Percentiles rank a stretch among this genome's conserved stretches.
Evolutionary conservation across 495 filamentous ascomycete genomes (phyloP).

Genomic region (Talaromyces liani): DNA sequence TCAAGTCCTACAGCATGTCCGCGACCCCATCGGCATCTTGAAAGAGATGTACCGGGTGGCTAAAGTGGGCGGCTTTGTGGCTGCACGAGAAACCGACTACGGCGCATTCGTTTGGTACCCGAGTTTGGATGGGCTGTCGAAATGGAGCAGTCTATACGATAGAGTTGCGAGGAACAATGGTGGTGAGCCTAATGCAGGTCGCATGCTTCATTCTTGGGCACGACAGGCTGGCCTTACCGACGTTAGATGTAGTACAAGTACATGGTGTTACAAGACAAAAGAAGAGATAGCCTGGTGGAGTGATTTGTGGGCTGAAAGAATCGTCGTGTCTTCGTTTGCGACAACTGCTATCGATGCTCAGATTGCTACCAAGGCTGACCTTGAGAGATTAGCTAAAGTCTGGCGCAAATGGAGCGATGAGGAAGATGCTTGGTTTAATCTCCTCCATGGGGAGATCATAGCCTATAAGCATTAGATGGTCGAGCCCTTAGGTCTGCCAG

Average conservation of each 20-base stretch:
- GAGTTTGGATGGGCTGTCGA: conserved; percentile 26
- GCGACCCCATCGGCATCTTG: conserved; percentile 31
- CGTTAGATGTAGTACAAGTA: conserved; percentile 28
- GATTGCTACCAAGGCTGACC: conserved; percentile 30
- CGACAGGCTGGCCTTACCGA: conserved; percentile 37
- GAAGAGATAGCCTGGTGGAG: conserved; percentile 42
- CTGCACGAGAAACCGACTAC: conserved; percentile 39
- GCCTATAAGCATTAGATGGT: conserved; percentile 31
- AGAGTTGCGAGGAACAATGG: conserved; percentile 31
- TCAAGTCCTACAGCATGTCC: conserved; percentile 47
- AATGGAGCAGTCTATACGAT: conserved; percentile 34
- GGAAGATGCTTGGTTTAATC: conserved; percentile 44
- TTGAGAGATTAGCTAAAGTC: conserved; percentile 29
- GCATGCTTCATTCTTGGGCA: conserved; percentile 42
- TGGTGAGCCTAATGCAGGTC: conserved; percentile 42
- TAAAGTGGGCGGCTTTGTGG: conserved; percentile 46
- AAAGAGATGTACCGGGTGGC: conserved; percentile 42
- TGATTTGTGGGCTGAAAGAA: conserved; percentile 36
- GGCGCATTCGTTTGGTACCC: conserved; percentile 38
- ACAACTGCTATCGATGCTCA: conserved; percentile 28
- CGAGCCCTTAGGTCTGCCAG: too few relatives aligned
- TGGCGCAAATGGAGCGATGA: conserved; percentile 39
- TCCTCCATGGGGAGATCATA: conserved; percentile 47
- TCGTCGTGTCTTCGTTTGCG: conserved; percentile 29
- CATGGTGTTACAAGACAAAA: conserved; percentile 37